Conservation (phyloP, 768 basidiomycete genomes). For the Phlegmacium glaucopus region DNA sequence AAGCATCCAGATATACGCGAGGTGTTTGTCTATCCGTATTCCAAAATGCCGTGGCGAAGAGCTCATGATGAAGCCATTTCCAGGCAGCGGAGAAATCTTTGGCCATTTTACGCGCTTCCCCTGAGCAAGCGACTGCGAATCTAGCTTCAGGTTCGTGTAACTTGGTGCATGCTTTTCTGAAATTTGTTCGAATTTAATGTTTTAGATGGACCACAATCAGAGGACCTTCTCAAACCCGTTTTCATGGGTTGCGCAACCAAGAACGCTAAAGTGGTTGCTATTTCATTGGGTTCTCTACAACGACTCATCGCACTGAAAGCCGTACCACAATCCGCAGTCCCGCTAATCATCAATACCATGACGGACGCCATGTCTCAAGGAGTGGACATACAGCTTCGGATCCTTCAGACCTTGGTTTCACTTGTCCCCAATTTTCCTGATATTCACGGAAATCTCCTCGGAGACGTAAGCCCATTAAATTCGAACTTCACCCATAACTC, state of each 20-base stretch:
- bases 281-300: slow-evolving; percentile 88
- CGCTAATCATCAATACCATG: slow-evolving; percentile 81
- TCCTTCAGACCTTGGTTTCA: slow-evolving; percentile 88
- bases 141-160: slow-evolving; percentile 64
- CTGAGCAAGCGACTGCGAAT: slow-evolving; percentile 71
- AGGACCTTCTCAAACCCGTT: slow-evolving; percentile 80
- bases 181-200: background rate
- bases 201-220: slow-evolving; percentile 73
- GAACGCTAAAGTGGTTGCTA: slow-evolving; percentile 91
- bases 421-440: slow-evolving; percentile 86
- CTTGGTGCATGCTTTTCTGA: too few relatives aligned
- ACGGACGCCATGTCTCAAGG: slow-evolving; percentile 87
- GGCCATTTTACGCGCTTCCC: slow-evolving; percentile 74
- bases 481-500: background rate
- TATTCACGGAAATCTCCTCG: slow-evolving; percentile 77
- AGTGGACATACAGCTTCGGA: slow-evolving; percentile 94
- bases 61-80: slow-evolving; percentile 14
- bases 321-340: slow-evolving; percentile 76
- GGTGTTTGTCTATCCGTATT: slow-evolving; percentile 41
- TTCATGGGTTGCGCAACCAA: slow-evolving; percentile 94
- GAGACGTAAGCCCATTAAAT: slow-evolving; percentile 59
- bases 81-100: slow-evolving; percentile 88
- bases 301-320: slow-evolving; percentile 85
- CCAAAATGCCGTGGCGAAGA: slow-evolving; percentile 7
- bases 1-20: slow-evolving; percentile 94